These are phyloP conservation scores for Kickxella alabastrina DNA, from an alignment of 192 early-diverging fungal species.

Conservation along the genomic window DNA sequence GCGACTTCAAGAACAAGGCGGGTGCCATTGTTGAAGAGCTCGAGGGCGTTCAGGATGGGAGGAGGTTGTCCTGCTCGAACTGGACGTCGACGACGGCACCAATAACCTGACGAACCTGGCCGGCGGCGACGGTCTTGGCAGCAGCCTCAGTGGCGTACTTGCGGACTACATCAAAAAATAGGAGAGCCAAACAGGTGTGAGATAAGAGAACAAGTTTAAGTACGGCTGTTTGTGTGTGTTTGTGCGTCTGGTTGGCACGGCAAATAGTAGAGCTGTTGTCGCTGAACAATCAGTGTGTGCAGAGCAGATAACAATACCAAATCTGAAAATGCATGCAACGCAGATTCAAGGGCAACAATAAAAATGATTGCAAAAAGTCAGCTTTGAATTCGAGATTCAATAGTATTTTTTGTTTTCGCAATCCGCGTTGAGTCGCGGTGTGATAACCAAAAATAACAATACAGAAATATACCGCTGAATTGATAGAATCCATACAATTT, in stretches of 20 bases:
- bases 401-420: neutral
- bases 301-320: no score
- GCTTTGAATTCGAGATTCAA: neutral
- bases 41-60: slow-evolving; percentile 94
- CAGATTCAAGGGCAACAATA: neutral
- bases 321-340: no score
- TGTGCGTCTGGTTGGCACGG: no score
- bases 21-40: slow-evolving; percentile 74
- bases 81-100: slow-evolving; percentile 99
- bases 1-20: slow-evolving; percentile 95
- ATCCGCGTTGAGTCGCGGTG: no score
- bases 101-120: slow-evolving; percentile 89
- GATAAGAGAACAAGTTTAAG: neutral
- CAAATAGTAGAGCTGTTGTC: no score
- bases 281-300: no score
- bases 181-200: neutral
- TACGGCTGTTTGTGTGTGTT: no score
- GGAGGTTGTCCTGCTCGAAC: slow-evolving; percentile 88
- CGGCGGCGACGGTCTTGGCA: slow-evolving; percentile 53
- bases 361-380: neutral
- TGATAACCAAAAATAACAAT: no score
- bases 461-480: no score
- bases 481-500: no score
- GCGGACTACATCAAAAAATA: slow-evolving; percentile 54
- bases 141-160: slow-evolving; percentile 59